Evolutionary conservation across 2,329 filamentous ascomycete genomes (phyloP), one percentile per base, ranked within the genome.

Genomic region (Trichocomaceae sp.): DNA sequence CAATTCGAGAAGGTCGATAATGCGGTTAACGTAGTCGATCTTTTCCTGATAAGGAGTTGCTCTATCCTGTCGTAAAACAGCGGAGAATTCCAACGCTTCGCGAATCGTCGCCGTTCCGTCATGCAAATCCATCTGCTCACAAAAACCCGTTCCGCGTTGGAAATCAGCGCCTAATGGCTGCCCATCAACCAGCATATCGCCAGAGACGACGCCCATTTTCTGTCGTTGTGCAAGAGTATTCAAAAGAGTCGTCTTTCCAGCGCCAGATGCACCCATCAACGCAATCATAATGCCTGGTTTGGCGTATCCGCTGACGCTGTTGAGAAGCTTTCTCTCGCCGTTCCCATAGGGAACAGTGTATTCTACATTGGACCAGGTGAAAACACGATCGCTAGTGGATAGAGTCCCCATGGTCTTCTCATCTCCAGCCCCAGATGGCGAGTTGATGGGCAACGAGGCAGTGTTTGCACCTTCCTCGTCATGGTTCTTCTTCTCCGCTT

Each of bases 211-310:
- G 55, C 86, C 84, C 53, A 76, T 78, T 15, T 75, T 83, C 66
- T 90, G 85, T 2, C 88, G 81, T 64, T 91, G 87, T 0, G 87
- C 84, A 1, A 88, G 72, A 0, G 86, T 89, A 68, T 93, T 90
- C 17, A 95, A 77, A 0, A 95, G 74, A 0, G 89, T 93, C 0
- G 88, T 91, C 72, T 95, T 95, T 12, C 89, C 90, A 8, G 90
- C 89, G 44, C 87, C 88, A 3, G 83, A 88, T 1, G 86, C 87
- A 52, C 90, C 90, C 77, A 93, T 88, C 1, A 95, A 75, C 0
- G 89, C 89, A 44, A 89, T 83, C 80, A 95, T 84, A 17, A 86
- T 72, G 17, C 89, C 88, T 1, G 89, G 89, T 64, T 90, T 90
- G 1, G 84, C 88, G 61, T 88, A 92, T 1, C 89, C 89, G 55